Base-by-base conservation (phyloP, 805 yeast species). In the Zygosaccharomyces rouxii region DNA sequence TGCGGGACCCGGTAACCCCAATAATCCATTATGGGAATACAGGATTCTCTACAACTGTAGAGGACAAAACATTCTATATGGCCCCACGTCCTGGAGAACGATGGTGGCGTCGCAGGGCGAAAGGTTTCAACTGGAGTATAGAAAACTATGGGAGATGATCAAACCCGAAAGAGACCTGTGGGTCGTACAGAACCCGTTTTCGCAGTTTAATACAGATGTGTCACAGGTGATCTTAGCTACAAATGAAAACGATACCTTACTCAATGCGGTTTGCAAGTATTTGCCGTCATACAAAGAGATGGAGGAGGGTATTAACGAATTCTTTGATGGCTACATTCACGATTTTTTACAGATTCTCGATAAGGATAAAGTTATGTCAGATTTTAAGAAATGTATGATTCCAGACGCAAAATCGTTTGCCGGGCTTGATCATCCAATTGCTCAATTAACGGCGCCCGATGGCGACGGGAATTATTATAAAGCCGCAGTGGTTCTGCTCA, bases 51-150 rank as follows among this genome's bases (percentile, higher is more conserved):
- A 35, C 18, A 44, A 42, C 6, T 29, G 38, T 10, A 50, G 49
- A 16, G 56, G 51, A 1, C 49, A 45, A 23, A 47, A 39, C 7
- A 45, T 56, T 5, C 48, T 53, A 14, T 63, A 58, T 49, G 70
- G 70, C 1, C 60, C 66, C 9, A 63, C 70, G 0, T 58, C 67
- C 4, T 54, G 62, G 56, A 53, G 60, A 44, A 55, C 61, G 2
- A 42, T 55, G 26, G 43, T 62, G 29, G 46, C 53, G 1, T 44
- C 49, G 9, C 56, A 58, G 19, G 55, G 53, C 6, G 51, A 52
- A 18, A 48, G 54, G 16, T 56, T 55, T 30, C 50, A 53, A 26
- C 43, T 49, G 3, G 62, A 60, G 44, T 54, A 59, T 38, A 49
- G 45, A 13, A 56, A 53, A 19, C 25, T 57, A 2, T 59, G 66